Conservation (phyloP, 106 monocot species). For the Dendrobium nobile region DNA sequence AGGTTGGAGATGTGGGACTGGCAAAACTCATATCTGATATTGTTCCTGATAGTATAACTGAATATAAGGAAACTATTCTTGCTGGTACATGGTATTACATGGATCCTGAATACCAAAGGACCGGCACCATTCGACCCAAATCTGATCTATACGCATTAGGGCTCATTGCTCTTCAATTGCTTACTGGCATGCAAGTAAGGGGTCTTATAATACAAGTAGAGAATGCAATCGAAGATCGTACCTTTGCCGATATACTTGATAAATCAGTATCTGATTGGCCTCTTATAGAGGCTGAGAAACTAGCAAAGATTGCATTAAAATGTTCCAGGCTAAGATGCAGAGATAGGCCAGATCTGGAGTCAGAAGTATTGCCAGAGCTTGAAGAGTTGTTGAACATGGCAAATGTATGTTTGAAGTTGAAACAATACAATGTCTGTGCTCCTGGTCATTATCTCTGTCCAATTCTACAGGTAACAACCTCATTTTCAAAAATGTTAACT, state of each 20-base stretch:
- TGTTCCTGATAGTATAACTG: conserved; percentile 73
- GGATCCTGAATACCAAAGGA: conserved; percentile 90
- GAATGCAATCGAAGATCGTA: conserved; percentile 40
- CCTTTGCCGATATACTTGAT: conserved; percentile 52
- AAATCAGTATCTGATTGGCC: conserved; percentile 60
- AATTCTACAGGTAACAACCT: conserved; percentile 58
- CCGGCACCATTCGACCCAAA: conserved; percentile 77
- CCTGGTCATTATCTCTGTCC: conserved; percentile 73
- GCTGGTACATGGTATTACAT: conserved; percentile 74
- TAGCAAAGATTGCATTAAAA: conserved; percentile 61
- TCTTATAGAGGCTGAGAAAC: conserved; percentile 42
- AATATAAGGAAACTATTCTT: conserved; percentile 70
- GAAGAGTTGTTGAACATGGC: conserved; percentile 32
- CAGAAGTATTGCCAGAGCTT: conserved; percentile 63
- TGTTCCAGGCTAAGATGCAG: conserved; percentile 64
- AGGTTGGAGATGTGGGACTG: conserved; percentile 85
- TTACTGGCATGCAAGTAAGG: conserved; percentile 47
- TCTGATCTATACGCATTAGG: conserved; percentile 86
- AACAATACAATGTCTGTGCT: conserved; percentile 18
- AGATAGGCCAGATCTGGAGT: conserved; percentile 76
- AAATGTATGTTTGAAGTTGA: conserved; percentile 28
- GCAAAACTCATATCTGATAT: conserved; percentile 61
- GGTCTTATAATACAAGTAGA: conserved; percentile 48
- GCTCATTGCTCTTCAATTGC: conserved; percentile 56
- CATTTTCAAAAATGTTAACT: background rate